Base-by-base conservation (phyloP, 495 filamentous ascomycete genomes). In the Letharia lupina region DNA sequence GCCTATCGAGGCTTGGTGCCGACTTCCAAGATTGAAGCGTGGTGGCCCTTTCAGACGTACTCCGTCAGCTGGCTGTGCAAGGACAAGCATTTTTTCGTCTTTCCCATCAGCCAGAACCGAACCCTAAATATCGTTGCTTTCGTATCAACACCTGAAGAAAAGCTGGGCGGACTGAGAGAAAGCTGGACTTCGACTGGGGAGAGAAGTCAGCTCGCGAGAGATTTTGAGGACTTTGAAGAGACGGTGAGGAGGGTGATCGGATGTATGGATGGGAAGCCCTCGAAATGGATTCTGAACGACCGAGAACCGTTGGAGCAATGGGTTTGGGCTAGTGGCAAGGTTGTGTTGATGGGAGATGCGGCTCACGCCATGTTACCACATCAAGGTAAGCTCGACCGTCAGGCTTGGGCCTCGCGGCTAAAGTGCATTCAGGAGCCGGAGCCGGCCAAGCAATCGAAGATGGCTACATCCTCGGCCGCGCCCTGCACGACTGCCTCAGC, bases 301-400 rank as follows among this genome's bases (percentile, higher is more conserved):
- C 75, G 77, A 11, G 68, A 77, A 37, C 75, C 75, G 8, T 50
- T 75, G 13, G 63, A 69, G 33, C 61, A 73, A 23, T 81, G 77
- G 78, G 70, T 72, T 13, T 81, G 67, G 61, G 61, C 63, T 10
- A 56, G 64, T 39, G 74, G 74, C 20, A 76, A 66, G 70, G 73
- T 73, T 23, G 73, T 77, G n/a, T 61, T 80, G 57, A 61, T 79
- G 13, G 77, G 78, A 18, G 79, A 81, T 69, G 78, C 80, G 7
- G 77, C 80, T 1, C 79, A 82, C 66, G 80, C 79, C 13, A 74
- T 79, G 68, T 73, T 77, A 0, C 78, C 79, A 8, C 76, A 76
- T 35, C 67, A 71, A 54, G 70, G 65, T 60, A 64, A 13, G 23
- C 28, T 48, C 18, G 10, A 42, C 20, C 1, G 66, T 13, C n/a